A percentile compares a stretch with the other conserved stretches of the same genome.
phyloP scores from a whole-genome alignment of 192 early-diverging fungal genomes.

The Ambispora gerdemannii region DNA sequence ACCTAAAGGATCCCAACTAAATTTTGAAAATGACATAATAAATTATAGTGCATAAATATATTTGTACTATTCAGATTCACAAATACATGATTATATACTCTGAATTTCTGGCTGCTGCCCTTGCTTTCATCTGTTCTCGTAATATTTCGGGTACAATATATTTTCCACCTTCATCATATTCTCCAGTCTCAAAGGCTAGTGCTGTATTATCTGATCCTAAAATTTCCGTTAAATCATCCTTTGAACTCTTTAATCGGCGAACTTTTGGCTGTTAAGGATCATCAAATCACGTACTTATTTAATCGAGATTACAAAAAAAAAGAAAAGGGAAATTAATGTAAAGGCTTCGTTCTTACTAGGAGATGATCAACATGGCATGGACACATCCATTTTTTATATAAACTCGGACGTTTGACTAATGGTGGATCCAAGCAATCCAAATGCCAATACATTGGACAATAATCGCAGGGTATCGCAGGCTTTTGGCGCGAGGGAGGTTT shows the following conservation, averaged over 20 bases:
- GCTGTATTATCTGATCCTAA: neutral
- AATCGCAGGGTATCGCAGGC: slow-evolving; percentile 18
- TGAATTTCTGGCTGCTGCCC: neutral
- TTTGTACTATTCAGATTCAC: neutral
- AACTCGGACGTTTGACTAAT: neutral
- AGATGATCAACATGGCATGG: slow-evolving; percentile 24
- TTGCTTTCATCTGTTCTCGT: neutral
- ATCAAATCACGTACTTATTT: too few species aligned
- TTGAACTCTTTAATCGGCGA: neutral
- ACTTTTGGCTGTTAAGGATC: neutral
- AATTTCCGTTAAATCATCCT: neutral
- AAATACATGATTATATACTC: neutral
- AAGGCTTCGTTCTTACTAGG: slow-evolving; percentile 4
- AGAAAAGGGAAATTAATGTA: neutral
- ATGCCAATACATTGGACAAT: slow-evolving; percentile 23
- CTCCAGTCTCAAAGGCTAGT: neutral
- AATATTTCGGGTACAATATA: neutral
- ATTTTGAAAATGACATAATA: too few species aligned
- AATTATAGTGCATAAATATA: too few species aligned
- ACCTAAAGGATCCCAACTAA: neutral
- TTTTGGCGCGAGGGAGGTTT: neutral
- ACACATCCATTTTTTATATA: slow-evolving; percentile 29
- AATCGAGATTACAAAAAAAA: neutral
- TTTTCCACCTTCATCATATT: neutral
- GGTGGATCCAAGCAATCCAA: slow-evolving; percentile 27